These are phyloP conservation scores for Ustilago loliicola DNA, from an alignment of 1,284 basidiomycete genomes.

Conservation along the genomic window DNA sequence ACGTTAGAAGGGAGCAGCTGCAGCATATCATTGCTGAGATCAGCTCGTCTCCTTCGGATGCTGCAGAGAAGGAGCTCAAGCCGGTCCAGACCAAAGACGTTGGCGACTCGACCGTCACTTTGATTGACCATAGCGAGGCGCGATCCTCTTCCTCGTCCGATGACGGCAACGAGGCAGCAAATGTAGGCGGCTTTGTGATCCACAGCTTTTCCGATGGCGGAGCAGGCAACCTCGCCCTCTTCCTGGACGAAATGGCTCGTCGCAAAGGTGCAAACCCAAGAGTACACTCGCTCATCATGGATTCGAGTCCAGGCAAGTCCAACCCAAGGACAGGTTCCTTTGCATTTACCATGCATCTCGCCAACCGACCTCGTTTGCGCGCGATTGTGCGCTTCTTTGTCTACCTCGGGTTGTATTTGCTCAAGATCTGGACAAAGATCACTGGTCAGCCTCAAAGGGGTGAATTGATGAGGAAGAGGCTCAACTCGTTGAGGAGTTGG, in stretches of 20 bases:
- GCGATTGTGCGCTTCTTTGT: constrained; percentile 38
- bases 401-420: constrained; percentile 40
- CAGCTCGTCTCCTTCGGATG: constrained; percentile 8
- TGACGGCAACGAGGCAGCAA: constrained; percentile 5
- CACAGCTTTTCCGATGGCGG: constrained; percentile 64
- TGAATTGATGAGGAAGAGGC: constrained; percentile 44
- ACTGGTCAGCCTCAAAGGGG: constrained; percentile 38
- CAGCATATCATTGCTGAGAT: constrained; percentile 33
- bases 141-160: constrained; percentile 16
- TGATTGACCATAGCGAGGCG: constrained; percentile 43
- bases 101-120: constrained; percentile 47
- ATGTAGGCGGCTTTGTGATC: constrained; percentile 28
- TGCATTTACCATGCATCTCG: constrained; percentile 61
- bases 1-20: constrained; percentile 26
- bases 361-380: constrained; percentile 42
- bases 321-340: constrained; percentile 43
- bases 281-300: constrained; percentile 53
- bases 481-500: constrained; percentile 56
- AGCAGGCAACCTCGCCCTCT: constrained; percentile 48
- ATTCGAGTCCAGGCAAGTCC: constrained; percentile 58
- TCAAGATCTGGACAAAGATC: constrained; percentile 40
- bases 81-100: constrained; percentile 22
- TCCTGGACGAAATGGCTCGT: constrained; percentile 41
- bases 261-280: constrained; percentile 15
- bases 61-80: neutral